phyloP scores from a whole-genome alignment of 495 filamentous ascomycete species.

The Entonaema liquescens region DNA sequence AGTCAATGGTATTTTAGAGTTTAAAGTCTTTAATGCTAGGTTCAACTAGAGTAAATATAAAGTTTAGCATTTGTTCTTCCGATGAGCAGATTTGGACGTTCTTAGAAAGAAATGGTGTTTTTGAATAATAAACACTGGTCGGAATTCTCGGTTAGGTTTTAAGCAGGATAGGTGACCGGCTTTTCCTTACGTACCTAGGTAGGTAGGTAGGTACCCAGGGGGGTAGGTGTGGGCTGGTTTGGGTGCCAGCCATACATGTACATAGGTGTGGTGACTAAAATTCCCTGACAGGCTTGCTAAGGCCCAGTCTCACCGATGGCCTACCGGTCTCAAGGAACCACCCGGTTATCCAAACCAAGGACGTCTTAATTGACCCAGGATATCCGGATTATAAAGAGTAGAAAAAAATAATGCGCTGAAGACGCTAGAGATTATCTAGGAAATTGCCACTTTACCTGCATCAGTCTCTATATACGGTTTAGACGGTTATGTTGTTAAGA shows the following conservation, averaged over 20 bases:
- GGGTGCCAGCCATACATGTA: conserved; percentile 28
- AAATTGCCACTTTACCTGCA: conserved; percentile 23
- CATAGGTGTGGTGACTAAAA: conserved; percentile 38
- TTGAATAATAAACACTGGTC: conserved; percentile 18
- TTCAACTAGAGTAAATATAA: conserved; percentile 19
- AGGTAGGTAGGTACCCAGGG: conserved; percentile 23
- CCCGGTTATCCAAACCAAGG: conserved; percentile 31
- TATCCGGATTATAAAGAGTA: neutral
- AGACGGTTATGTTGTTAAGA: conserved; percentile 33
- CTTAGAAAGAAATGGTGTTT: conserved; percentile 8
- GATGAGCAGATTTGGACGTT: neutral
- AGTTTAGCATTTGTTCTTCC: conserved; percentile 16
- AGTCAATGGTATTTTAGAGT: neutral
- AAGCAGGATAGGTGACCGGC: conserved; percentile 33
- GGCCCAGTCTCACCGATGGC: conserved; percentile 42
- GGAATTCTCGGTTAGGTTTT: conserved; percentile 28
- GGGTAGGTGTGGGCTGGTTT: conserved; percentile 31
- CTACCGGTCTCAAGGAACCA: conserved; percentile 41
- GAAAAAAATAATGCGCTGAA: neutral
- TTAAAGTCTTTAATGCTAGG: conserved; percentile 1
- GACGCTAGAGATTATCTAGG: conserved; percentile 1
- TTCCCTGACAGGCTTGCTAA: conserved; percentile 40
- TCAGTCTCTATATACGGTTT: conserved; percentile 21
- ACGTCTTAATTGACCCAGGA: conserved; percentile 19
- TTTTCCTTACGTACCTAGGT: conserved; percentile 15